Percentiles rank a stretch among this genome's conserved stretches.
Conservation (phyloP, 768 basidiomycete species). For the Postia placenta region DNA sequence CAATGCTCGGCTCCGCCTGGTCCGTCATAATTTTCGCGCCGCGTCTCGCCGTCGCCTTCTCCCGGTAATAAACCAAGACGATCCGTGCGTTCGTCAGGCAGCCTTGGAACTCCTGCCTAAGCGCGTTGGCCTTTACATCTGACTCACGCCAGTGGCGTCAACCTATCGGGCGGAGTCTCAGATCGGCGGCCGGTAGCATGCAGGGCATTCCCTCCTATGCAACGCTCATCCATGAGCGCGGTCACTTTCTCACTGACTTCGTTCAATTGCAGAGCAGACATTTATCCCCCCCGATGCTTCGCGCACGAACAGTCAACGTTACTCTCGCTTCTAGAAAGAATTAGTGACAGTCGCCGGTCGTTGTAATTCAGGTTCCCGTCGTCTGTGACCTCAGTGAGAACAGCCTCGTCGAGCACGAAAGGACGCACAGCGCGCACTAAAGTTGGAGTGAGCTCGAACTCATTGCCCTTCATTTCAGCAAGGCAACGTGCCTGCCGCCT, state of each 20-base stretch:
- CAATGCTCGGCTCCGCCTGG: conserved; percentile 75
- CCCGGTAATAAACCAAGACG: conserved; percentile 83
- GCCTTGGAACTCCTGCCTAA: conserved; percentile 95
- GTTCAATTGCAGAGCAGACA: conserved; percentile 53
- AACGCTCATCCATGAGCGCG: conserved; percentile 70
- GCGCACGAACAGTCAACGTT: conserved; percentile 9
- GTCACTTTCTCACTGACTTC: conserved; percentile 75
- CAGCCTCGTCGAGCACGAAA: conserved; percentile 82
- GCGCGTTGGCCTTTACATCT: conserved; percentile 92
- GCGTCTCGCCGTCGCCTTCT: conserved; percentile 54
- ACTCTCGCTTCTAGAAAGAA: conserved; percentile 72
- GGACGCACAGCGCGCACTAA: conserved; percentile 90
- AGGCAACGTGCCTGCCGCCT: conserved; percentile 73
- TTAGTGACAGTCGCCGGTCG: conserved; percentile 79
- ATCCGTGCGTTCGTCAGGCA: conserved; percentile 92
- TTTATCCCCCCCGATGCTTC: neutral
- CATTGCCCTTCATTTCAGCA: conserved; percentile 85
- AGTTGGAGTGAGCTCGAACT: conserved; percentile 81
- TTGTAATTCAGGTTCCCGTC: conserved; percentile 69
- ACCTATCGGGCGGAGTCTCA: conserved; percentile 40
- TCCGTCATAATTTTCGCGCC: conserved; percentile 61
- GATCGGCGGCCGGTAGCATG: conserved; percentile 81
- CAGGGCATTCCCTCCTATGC: conserved; percentile 48
- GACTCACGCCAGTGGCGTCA: conserved; percentile 84
- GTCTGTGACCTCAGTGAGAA: conserved; percentile 71